Evolutionary conservation across 2,329 filamentous ascomycete genomes (phyloP).

Genomic region (Leptographium radiaticola): DNA sequence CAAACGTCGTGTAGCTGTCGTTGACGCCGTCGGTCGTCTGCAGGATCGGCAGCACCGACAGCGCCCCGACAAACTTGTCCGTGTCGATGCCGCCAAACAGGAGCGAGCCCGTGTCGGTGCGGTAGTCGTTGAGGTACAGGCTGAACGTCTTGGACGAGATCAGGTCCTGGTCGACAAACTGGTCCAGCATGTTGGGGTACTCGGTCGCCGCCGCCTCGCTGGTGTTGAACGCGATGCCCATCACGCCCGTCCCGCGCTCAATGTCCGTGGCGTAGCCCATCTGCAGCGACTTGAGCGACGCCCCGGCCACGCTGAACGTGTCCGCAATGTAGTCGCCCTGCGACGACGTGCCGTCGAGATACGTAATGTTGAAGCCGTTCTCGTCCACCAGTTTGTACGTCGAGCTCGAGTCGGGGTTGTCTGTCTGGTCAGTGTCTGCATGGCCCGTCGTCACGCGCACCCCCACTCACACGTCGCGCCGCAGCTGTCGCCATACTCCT

Average conservation of each 20-base stretch:
- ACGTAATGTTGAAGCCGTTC: slow-evolving; percentile 43
- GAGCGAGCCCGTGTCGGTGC: slow-evolving; percentile 47
- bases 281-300: slow-evolving; percentile 36
- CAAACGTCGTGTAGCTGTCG: slow-evolving; percentile 26
- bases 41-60: slow-evolving; percentile 43
- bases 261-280: slow-evolving; percentile 39
- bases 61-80: slow-evolving; percentile 46
- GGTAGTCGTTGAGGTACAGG: slow-evolving; percentile 45
- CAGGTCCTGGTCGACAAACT: slow-evolving; percentile 46
- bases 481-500: slow-evolving; percentile 21
- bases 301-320: slow-evolving; percentile 35
- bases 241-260: slow-evolving; percentile 38
- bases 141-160: slow-evolving; percentile 56
- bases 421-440: slow-evolving; percentile 8
- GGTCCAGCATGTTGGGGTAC: slow-evolving; percentile 49
- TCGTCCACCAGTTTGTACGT: slow-evolving; percentile 31
- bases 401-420: slow-evolving; percentile 31
- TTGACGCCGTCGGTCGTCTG: slow-evolving; percentile 23
- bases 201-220: slow-evolving; percentile 30
- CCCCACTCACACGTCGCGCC: slow-evolving; percentile 30
- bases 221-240: slow-evolving; percentile 44
- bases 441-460: not conserved
- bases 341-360: slow-evolving; percentile 44
- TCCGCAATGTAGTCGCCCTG: slow-evolving; percentile 46
- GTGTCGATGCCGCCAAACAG: slow-evolving; percentile 60